phyloP scores from a whole-genome alignment of 768 basidiomycete genomes.

The Rhodotorula babjevae region DNA sequence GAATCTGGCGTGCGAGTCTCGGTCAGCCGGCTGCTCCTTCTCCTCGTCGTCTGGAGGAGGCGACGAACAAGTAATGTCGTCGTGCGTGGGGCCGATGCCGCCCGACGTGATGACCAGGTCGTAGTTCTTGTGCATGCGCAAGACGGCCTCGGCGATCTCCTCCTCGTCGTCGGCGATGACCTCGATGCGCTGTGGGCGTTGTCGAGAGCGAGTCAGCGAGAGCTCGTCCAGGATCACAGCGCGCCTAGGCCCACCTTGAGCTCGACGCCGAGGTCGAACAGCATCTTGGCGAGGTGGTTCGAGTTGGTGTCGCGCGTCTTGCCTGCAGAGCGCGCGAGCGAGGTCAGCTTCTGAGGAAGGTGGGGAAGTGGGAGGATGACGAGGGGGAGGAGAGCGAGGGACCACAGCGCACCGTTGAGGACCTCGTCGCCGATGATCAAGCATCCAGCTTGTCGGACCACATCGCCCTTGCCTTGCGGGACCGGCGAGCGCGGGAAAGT shows the following conservation, averaged over 20 bases:
- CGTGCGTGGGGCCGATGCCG: slow-evolving; percentile 74
- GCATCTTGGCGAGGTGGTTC: slow-evolving; percentile 70
- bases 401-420: slow-evolving; percentile 70
- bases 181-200: slow-evolving; percentile 61
- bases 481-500: slow-evolving; percentile 1
- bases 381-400: not conserved
- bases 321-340: not conserved
- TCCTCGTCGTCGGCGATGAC: slow-evolving; percentile 85
- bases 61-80: slow-evolving; percentile 41
- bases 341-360: not conserved
- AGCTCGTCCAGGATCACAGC: too few species aligned
- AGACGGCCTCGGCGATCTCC: slow-evolving; percentile 82
- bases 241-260: slow-evolving; percentile 56
- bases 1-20: slow-evolving; percentile 48
- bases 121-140: slow-evolving; percentile 70
- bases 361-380: not conserved
- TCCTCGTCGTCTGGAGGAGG: too few species aligned
- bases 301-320: slow-evolving; percentile 62
- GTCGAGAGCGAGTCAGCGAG: slow-evolving; percentile 57
- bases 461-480: not conserved
- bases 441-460: slow-evolving; percentile 45
- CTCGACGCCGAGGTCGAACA: slow-evolving; percentile 80
- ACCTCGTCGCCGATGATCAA: slow-evolving; percentile 59
- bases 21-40: too few species aligned
- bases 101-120: slow-evolving; percentile 83